phyloP scores from a whole-genome alignment of 2,329 filamentous ascomycete genomes.

The Colletotrichum godetiae region DNA sequence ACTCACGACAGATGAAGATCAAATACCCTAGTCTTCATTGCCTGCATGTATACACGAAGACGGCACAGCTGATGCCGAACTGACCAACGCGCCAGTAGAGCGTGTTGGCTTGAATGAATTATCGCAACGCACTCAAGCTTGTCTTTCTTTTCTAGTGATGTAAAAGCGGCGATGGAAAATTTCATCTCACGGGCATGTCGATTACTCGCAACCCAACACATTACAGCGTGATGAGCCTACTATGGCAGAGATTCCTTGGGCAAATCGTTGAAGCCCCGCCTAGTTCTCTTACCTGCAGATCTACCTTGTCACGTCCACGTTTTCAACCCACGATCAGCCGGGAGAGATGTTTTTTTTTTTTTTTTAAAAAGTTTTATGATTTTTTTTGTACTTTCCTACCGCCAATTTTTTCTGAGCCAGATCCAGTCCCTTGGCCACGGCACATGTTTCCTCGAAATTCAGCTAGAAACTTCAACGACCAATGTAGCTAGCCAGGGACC shows the following conservation, averaged over 20 bases:
- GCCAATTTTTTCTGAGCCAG: not conserved
- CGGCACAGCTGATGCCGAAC: not conserved
- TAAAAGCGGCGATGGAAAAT: not conserved
- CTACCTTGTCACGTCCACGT: not conserved
- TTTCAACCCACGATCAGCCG: not conserved
- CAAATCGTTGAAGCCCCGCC: not conserved
- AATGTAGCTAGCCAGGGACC: not conserved
- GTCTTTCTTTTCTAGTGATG: not conserved
- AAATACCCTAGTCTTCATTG: not conserved
- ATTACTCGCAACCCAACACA: not conserved
- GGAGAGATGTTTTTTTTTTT: too few species aligned
- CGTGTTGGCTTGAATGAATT: not conserved
- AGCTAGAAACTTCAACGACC: not conserved
- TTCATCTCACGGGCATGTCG: not conserved
- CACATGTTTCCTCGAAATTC: not conserved
- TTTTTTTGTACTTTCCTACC: not conserved
- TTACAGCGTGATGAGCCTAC: not conserved
- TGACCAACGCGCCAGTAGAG: not conserved
- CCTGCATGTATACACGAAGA: not conserved
- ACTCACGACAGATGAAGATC: not conserved
- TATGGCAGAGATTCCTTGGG: not conserved
- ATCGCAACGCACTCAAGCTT: not conserved
- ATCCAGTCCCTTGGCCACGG: not conserved
- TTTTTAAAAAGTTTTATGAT: not conserved
- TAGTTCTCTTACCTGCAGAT: not conserved